Percentiles rank a stretch among this genome's conserved stretches.
Conservation (phyloP, 495 filamentous ascomycete genomes). For the Parachaetomium inaequale region DNA sequence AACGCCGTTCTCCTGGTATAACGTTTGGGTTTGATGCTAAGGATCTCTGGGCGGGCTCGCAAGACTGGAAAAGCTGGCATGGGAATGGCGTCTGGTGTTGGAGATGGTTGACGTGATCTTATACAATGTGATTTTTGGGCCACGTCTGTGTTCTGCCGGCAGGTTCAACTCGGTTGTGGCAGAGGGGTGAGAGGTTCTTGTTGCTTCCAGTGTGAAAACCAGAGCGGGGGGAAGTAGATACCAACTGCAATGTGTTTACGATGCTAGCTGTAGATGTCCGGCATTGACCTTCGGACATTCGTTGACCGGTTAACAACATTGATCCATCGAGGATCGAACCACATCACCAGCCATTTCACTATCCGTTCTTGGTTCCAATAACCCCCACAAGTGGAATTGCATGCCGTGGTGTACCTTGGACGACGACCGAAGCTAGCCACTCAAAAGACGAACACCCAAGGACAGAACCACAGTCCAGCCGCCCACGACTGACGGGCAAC, state of each 20-base stretch:
- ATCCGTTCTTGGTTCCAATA: no score
- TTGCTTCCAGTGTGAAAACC: background rate
- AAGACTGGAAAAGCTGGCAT: conserved; percentile 17
- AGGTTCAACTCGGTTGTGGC: background rate
- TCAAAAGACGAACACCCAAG: no score
- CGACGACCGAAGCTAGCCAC: no score
- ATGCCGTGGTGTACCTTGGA: no score
- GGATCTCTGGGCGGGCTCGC: conserved; percentile 7
- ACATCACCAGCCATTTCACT: no score
- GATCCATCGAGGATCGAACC: no score
- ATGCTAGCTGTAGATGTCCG: no score
- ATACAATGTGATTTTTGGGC: background rate
- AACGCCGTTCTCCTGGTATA: conserved; percentile 44
- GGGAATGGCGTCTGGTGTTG: conserved; percentile 33
- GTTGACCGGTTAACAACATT: no score
- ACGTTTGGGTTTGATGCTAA: conserved; percentile 10
- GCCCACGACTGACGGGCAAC: no score
- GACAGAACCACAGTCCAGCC: no score
- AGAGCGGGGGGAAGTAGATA: background rate
- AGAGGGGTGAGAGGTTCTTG: background rate
- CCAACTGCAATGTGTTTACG: background rate
- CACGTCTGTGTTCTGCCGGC: background rate
- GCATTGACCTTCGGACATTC: no score
- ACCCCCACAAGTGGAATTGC: no score
- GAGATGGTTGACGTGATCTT: conserved; percentile 12